Evolutionary conservation across 1,284 basidiomycete species (phyloP), one percentile per base, ranked within the genome.

Genomic region (Thelephora terrestris): DNA sequence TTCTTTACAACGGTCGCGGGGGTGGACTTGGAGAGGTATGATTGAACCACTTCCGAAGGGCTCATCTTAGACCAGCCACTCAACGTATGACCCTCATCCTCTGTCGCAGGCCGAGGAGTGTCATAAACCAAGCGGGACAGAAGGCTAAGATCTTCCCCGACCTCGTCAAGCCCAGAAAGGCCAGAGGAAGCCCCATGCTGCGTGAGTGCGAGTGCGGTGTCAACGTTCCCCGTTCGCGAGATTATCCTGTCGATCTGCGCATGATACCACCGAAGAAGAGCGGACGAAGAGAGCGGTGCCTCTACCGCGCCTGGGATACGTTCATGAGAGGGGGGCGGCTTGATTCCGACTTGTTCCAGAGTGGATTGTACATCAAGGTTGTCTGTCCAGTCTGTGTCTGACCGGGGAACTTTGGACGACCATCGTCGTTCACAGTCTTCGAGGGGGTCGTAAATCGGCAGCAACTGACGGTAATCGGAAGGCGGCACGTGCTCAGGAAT

Each of bases 61-160:
- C 74, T 67, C 69, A 92, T 77, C 2, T 70, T 61, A 40, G 71
- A 71, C 92, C 92, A 97, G 38, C 71, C 68, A 12, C 68, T 63
- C 14, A 95, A 69, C 0, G 82, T 84, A 86, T 89, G 92, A 53
- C 85, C 72, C 24, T 72, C 74, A 18, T 69, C 67, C 20, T 64
- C 61, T 25, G 69, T 61, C 6, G 63, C 64, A 7, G 64, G 60
- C 47, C 70, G 69, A 39, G 74, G 74, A 17, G 80, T 76, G 61
- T 94, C 91, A 58, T 96, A 96, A 17, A 93, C 80, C 38, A 96
- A 74, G 23, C 85, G 76, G 1, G 85, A 82, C 43, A 97, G 73
- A 6, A 96, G 76, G 55, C 81, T 87, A 40, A 96, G 76, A 51
- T 96, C 91, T 68, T 96, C 93, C 6, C 91, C 93, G 3, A 92